phyloP scores from a whole-genome alignment of 139 green algal species.

The Coelastrella sp. region DNA sequence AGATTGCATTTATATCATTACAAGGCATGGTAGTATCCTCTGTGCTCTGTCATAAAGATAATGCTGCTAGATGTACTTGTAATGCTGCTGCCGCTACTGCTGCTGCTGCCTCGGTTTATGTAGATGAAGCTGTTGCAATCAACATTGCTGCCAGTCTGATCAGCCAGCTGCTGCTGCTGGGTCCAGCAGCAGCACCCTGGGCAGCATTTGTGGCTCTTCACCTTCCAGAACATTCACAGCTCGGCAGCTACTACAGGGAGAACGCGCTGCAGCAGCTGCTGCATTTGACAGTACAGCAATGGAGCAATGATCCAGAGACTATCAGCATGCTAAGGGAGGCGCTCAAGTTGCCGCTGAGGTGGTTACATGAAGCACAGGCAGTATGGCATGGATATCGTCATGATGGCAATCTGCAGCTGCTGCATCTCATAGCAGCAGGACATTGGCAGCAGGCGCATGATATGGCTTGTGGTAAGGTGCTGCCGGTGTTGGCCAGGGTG shows the following conservation, averaged over 20 bases:
- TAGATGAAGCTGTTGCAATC: not conserved
- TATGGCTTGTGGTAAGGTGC: not conserved
- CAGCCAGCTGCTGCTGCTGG: constrained; percentile 68
- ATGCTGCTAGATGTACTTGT: not conserved
- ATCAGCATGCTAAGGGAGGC: constrained; percentile 58
- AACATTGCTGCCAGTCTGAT: constrained; percentile 55
- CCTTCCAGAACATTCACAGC: constrained; percentile 58
- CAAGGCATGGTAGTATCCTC: not conserved
- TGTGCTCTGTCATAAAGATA: not conserved
- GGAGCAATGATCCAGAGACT: constrained; percentile 47
- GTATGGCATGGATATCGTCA: constrained; percentile 30
- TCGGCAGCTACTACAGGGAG: not conserved
- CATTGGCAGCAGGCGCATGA: constrained; percentile 9
- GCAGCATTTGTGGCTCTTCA: constrained; percentile 82
- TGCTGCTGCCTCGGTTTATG: not conserved
- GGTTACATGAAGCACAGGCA: constrained; percentile 42
- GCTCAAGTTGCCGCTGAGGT: constrained; percentile 63
- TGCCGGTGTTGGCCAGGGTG: not conserved
- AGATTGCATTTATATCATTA: not conserved
- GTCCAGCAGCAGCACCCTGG: constrained; percentile 69
- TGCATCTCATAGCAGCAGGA: constrained; percentile 28
- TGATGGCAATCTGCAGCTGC: constrained; percentile 21
- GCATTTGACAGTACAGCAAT: constrained; percentile 57
- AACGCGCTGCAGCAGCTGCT: not conserved
- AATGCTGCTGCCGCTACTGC: not conserved